These are phyloP conservation scores for Ustilago crameri DNA, from an alignment of 1,284 basidiomycete species.

Conservation along the genomic window DNA sequence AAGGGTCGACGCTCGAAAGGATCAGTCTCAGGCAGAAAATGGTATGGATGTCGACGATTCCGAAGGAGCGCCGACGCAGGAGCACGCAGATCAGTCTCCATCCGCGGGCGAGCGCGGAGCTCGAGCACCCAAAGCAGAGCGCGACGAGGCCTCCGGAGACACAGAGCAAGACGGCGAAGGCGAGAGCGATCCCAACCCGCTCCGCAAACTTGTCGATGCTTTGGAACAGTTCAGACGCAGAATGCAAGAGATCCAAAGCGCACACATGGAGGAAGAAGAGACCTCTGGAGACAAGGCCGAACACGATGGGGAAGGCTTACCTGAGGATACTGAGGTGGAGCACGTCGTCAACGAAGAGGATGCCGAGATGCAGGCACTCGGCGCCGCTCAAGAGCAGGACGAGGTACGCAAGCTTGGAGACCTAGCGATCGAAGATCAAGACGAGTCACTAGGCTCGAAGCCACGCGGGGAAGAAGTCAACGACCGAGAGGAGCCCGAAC, in stretches of 20 bases:
- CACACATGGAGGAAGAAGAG: constrained; percentile 69
- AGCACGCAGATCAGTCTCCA: constrained; percentile 57
- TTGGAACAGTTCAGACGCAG: constrained; percentile 84
- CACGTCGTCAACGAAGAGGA: constrained; percentile 80
- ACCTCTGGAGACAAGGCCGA: constrained; percentile 63
- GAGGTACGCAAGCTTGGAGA: constrained; percentile 76
- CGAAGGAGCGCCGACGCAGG: constrained; percentile 64
- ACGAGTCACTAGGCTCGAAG: constrained; percentile 64
- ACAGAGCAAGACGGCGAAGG: constrained; percentile 47
- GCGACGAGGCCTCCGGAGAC: constrained; percentile 24
- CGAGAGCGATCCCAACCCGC: constrained; percentile 72
- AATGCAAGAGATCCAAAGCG: constrained; percentile 83
- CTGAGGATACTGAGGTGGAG: constrained; percentile 74
- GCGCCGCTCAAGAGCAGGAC: constrained; percentile 76
- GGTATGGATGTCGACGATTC: constrained; percentile 57
- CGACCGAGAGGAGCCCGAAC: constrained; percentile 26
- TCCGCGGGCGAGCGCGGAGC: constrained; percentile 27
- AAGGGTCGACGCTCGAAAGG: constrained; percentile 34
- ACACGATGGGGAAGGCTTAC: constrained; percentile 71
- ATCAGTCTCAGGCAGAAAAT: constrained; percentile 57
- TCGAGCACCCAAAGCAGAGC: constrained; percentile 19
- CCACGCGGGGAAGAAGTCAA: constrained; percentile 58
- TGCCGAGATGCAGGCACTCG: constrained; percentile 87
- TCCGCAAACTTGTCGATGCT: constrained; percentile 86
- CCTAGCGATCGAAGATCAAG: constrained; percentile 56